phyloP scores from a whole-genome alignment of 2,329 filamentous ascomycete species.

The Didymella keratinophila region DNA sequence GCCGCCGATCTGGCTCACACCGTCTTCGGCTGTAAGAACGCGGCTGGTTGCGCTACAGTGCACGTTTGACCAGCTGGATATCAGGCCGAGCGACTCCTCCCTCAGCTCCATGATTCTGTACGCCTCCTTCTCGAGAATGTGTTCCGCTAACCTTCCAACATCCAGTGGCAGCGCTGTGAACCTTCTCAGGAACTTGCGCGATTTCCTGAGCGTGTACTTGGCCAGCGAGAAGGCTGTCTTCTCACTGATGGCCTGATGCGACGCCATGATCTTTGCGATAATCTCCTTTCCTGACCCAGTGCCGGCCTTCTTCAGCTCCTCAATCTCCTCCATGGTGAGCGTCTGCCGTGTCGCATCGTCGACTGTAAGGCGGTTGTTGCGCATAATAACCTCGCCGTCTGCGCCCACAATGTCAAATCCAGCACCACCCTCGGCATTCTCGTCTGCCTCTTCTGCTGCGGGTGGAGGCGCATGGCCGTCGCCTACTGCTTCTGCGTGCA shows the following conservation, averaged over 20 bases:
- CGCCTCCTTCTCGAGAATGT: slow-evolving; percentile 82
- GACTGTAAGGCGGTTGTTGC: slow-evolving; percentile 69
- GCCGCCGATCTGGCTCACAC: slow-evolving; percentile 52
- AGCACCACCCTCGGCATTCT: slow-evolving; percentile 43
- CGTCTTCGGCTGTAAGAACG: slow-evolving; percentile 40
- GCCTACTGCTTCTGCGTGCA: slow-evolving; percentile 79
- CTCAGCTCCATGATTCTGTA: slow-evolving; percentile 84
- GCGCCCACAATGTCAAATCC: slow-evolving; percentile 58
- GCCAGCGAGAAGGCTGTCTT: slow-evolving; percentile 94
- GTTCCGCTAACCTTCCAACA: slow-evolving; percentile 76
- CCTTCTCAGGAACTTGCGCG: slow-evolving; percentile 88
- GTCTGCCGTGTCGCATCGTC: slow-evolving; percentile 75
- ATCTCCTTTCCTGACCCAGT: slow-evolving; percentile 84
- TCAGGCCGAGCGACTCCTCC: slow-evolving; percentile 80
- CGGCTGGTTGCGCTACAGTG: slow-evolving; percentile 68
- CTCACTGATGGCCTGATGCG: slow-evolving; percentile 87
- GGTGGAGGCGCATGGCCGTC: slow-evolving; percentile 53
- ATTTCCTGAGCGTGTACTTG: slow-evolving; percentile 95
- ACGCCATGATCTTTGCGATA: slow-evolving; percentile 89
- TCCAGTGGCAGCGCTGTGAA: slow-evolving; percentile 89
- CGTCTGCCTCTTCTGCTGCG: slow-evolving; percentile 50
- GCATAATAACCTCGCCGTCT: slow-evolving; percentile 60
- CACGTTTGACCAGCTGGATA: slow-evolving; percentile 90
- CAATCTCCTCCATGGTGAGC: slow-evolving; percentile 75
- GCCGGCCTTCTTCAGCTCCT: slow-evolving; percentile 74